Evolutionary conservation across 371 early-diverging fungal genomes (phyloP), one percentile per base, ranked within the genome.

Genomic region (Circinella umbellata): DNA sequence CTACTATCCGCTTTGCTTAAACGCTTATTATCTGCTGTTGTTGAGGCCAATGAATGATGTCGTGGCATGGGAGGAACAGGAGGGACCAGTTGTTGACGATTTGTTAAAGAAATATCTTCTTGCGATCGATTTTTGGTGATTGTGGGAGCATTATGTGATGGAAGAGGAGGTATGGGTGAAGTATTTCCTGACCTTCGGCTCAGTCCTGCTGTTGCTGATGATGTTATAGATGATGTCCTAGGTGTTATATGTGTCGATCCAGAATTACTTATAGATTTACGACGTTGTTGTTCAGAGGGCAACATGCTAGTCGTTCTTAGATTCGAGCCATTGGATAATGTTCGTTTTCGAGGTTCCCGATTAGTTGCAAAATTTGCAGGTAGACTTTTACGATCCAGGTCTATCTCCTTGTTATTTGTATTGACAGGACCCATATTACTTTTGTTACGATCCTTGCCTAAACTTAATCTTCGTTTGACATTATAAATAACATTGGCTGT

Each of bases 371-470:
- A 69, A 57, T 64, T 72, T 3, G 73, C 69, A 48, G 69, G 73
- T 27, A 72, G 47, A 37, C 73, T 72, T 27, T 63, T 68, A 20
- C 69, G 73, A 46, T 54, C 71, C 39, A 59, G 10, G 15, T 53
- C 70, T n/a, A 38, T 10, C 10, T 64, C 39, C 38, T 39, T 63
- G 57, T 6, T 34, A 34, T 11, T n/a, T 7, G 6, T n/a, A 9
- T 18, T 15, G 3, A 13, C 15, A 15, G 8, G 1, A 51, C 17
- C 51, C 51, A 15, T 5, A 51, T n/a, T 8, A 48, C 61, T 35
- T 54, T 69, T 46, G 67, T 53, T 35, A 68, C 78, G 70, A n/a
- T 70, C 70, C 67, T 76, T 78, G 9, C 76, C 73, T 17, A 77
- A 62, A 48, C 78, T 80, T 0, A 76, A 38, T 49, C 69, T 74